Evolutionary conservation across 306 rosid genomes (phyloP).

Genomic region (Medicago arabica): DNA sequence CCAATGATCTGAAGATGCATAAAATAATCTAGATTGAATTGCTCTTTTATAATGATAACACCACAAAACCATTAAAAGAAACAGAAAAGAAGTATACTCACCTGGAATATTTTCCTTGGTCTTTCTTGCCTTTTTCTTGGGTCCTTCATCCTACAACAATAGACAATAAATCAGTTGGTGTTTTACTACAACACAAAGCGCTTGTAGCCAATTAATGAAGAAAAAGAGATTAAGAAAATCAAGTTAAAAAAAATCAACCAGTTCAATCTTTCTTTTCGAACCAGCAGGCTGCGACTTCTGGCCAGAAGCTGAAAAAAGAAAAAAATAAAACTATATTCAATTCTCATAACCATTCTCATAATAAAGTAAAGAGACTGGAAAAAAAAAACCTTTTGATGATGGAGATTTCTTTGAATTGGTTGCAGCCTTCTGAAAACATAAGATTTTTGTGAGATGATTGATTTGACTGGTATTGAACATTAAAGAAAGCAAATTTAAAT

Average conservation of each 20-base stretch:
- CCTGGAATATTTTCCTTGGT: slow-evolving; percentile 49
- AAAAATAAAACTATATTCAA: slow-evolving; percentile 21
- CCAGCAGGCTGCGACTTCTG: slow-evolving; percentile 55
- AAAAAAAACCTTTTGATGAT: slow-evolving; percentile 62
- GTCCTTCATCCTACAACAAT: slow-evolving; percentile 63
- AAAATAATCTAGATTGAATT: background rate
- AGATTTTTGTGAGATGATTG: slow-evolving; percentile 40
- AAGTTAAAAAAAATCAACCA: slow-evolving; percentile 46
- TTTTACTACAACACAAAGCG: slow-evolving; percentile 39
- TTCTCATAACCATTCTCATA: slow-evolving; percentile 33
- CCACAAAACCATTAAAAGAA: slow-evolving; percentile 11
- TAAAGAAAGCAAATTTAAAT: slow-evolving; percentile 28
- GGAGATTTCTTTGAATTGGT: slow-evolving; percentile 55
- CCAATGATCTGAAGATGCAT: slow-evolving; percentile 10
- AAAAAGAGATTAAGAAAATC: slow-evolving; percentile 26
- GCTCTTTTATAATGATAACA: slow-evolving; percentile 17
- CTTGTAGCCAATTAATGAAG: slow-evolving; percentile 1
- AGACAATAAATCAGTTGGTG: slow-evolving; percentile 39
- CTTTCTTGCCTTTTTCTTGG: slow-evolving; percentile 53
- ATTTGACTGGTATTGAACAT: slow-evolving; percentile 28
- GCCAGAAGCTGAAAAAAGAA: slow-evolving; percentile 65
- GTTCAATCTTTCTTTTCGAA: slow-evolving; percentile 66
- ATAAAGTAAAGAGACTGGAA: slow-evolving; percentile 34
- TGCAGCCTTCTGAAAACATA: slow-evolving; percentile 68
- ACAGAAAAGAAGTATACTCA: slow-evolving; percentile 38